Evolutionary conservation across 2,329 filamentous ascomycete genomes (phyloP).

Genomic region (Fusarium neocosmosporiellum): DNA sequence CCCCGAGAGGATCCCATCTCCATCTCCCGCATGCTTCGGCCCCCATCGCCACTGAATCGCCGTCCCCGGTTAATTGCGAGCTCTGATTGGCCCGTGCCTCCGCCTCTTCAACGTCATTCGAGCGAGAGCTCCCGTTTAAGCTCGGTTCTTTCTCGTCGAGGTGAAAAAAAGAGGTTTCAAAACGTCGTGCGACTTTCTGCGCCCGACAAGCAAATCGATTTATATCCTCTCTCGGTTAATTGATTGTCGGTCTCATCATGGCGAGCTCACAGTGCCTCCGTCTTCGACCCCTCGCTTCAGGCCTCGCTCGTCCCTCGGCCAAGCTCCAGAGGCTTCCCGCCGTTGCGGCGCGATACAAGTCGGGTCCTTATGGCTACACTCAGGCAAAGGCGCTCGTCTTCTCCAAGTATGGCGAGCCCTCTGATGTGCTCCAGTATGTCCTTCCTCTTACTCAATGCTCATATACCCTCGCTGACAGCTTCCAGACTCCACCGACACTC

Average conservation of each 20-base stretch:
- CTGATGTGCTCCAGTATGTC: slow-evolving; percentile 72
- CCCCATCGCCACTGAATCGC: neutral
- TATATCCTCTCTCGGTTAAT: neutral
- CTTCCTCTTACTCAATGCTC: neutral
- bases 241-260: slow-evolving; percentile 30
- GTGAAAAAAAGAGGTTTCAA: slow-evolving; percentile 4
- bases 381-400: slow-evolving; percentile 87
- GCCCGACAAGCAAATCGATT: neutral
- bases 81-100: slow-evolving; percentile 16
- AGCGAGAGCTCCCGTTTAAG: slow-evolving; percentile 18
- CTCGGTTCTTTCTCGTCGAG: slow-evolving; percentile 22
- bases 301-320: slow-evolving; percentile 36
- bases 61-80: slow-evolving; percentile 24
- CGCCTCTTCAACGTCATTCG: slow-evolving; percentile 30
- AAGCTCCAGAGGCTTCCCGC: slow-evolving; percentile 35
- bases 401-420: slow-evolving; percentile 78
- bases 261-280: slow-evolving; percentile 36
- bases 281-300: slow-evolving; percentile 35
- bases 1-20: slow-evolving; percentile 12
- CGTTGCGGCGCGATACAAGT: slow-evolving; percentile 59
- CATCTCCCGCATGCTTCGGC: slow-evolving; percentile 18
- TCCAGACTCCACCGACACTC: slow-evolving; percentile 77
- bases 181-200: slow-evolving; percentile 10
- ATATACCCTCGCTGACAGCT: neutral
- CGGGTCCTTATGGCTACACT: slow-evolving; percentile 80